phyloP scores from a whole-genome alignment of 345 rosid genomes.

The Passiflora organensis region DNA sequence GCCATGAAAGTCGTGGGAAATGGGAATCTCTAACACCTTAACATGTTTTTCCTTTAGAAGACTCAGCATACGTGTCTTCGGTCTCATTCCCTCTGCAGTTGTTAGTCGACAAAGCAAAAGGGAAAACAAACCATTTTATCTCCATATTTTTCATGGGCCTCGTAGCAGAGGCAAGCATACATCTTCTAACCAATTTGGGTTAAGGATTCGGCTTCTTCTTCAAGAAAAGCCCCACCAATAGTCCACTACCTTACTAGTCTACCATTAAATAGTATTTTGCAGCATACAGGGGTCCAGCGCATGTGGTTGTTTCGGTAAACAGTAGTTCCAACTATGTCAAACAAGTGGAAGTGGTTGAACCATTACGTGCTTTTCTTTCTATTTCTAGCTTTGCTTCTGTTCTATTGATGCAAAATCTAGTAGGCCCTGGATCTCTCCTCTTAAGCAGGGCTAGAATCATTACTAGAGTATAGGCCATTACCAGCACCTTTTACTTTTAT shows the following conservation, averaged over 20 bases:
- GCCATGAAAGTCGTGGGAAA: too few relatives aligned
- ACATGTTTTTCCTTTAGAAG: neutral
- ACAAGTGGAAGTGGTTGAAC: constrained; percentile 6
- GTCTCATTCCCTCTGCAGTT: constrained; percentile 15
- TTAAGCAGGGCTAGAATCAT: constrained; percentile 11
- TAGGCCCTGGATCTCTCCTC: constrained; percentile 1
- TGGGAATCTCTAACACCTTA: too few relatives aligned
- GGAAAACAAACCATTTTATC: constrained; percentile 6
- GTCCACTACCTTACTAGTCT: neutral
- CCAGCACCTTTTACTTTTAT: constrained; percentile 13
- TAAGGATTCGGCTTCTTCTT: constrained; percentile 24
- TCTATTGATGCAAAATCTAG: constrained; percentile 17
- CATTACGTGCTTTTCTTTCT: constrained; percentile 9
- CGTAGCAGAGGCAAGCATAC: constrained; percentile 19
- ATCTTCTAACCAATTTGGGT: constrained; percentile 9
- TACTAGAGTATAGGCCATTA: constrained; percentile 16
- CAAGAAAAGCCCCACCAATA: constrained; percentile 21
- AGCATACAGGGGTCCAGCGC: constrained; percentile 19
- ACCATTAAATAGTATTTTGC: neutral
- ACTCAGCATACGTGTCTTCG: constrained; percentile 3
- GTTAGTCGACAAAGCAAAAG: constrained; percentile 27
- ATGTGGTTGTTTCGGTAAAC: constrained; percentile 24
- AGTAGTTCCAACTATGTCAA: constrained; percentile 11
- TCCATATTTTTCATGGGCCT: constrained; percentile 33
- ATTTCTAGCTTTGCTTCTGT: constrained; percentile 12